These are phyloP conservation scores for Pseudoneurospora amorphoporcata DNA, from an alignment of 495 filamentous ascomycete species.

Conservation along the genomic window DNA sequence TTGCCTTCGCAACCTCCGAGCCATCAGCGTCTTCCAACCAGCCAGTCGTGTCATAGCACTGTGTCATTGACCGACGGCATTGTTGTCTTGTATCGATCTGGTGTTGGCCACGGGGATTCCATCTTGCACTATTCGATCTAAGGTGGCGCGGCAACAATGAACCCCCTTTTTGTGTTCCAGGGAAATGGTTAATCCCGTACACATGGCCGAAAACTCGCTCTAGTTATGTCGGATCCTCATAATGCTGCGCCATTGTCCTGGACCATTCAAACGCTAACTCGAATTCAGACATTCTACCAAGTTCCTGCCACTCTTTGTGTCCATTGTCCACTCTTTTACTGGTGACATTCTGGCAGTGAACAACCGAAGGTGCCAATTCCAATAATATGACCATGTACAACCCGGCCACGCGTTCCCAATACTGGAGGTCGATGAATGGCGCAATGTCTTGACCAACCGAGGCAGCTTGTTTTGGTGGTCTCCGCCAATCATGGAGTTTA, in stretches of 20 bases:
- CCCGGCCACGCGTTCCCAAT: not conserved
- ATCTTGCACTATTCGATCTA: not conserved
- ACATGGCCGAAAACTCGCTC: not conserved
- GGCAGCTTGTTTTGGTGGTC: not conserved
- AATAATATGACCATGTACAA: not conserved
- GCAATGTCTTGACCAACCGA: not conserved
- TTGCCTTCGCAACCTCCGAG: not conserved
- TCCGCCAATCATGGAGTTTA: not conserved
- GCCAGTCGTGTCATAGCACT: not conserved
- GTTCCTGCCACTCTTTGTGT: not conserved
- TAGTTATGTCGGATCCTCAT: not conserved
- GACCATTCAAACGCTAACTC: not conserved
- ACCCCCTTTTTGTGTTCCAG: not conserved
- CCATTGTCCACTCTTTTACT: not conserved
- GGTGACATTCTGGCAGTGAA: not conserved
- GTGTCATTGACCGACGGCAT: not conserved
- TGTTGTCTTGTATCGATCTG: not conserved
- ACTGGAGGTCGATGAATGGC: not conserved
- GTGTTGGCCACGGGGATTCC: not conserved
- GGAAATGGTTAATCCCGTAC: not conserved
- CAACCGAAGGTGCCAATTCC: not conserved
- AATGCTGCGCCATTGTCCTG: not conserved
- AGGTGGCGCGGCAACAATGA: not conserved
- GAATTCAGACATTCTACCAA: not conserved
- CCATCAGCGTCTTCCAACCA: not conserved